Base-by-base conservation (phyloP, 192 early-diverging fungal species). In the Umbelopsis isabellina region DNA sequence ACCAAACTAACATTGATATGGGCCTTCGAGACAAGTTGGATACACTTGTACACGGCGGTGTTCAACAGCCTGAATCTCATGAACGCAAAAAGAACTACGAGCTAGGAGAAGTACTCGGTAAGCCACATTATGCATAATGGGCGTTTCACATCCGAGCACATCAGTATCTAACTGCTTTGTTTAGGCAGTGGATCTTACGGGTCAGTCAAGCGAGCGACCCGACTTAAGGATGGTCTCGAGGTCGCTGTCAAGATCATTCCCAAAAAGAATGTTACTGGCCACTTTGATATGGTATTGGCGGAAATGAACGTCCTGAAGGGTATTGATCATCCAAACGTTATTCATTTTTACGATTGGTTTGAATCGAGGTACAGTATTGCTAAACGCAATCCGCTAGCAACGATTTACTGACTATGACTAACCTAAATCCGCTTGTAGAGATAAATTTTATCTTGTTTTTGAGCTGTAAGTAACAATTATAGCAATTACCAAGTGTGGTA, bases 231-330 rank as follows among this genome's bases (percentile, higher is more conserved):
- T 21, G 87, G 90, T 15, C 87, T 90, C 25, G 83, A 87, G 30
- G 94, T 94, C 23, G 97, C 97, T 0, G 85, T 96, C 72, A 98
- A 98, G 78, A 88, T 98, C 50, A 97, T 98, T 79, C 88, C 88
- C 76, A 97, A 97, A 77, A 86, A 87, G 67, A 85, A 90, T 4
- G 89, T 96, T 68, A 88, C 76, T 35, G 91, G 90, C 47, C 89
- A 95, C 68, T 93, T 91, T 70, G 85, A 90, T 46, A 92, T 98
- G 92, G 95, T 98, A 13, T 73, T 91, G 49, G 92, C 93, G 77
- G 97, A 98, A 79, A 95, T 98, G 77, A 84, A 93, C 44, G 91
- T 97, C 30, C 84, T 98, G 75, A 85, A 89, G 64, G 86, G 84
- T 61, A 76, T 98, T 46, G 85, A 91, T 70, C 95, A 97, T 84